A percentile compares a stretch with the other conserved stretches of the same genome.
Conservation (phyloP, 306 rosid species). For the Vigna unguiculata region DNA sequence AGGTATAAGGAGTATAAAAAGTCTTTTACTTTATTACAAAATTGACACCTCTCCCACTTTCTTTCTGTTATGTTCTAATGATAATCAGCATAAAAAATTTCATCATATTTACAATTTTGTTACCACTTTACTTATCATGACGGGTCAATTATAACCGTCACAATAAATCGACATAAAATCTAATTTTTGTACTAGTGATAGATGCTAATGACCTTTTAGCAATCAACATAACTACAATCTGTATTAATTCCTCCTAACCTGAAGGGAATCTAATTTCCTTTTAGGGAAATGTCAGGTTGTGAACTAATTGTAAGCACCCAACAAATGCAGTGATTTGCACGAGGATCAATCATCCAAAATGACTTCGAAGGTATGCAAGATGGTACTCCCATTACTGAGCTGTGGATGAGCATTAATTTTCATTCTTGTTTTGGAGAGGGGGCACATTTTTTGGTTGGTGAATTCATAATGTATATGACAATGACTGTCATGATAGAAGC, state of each 20-base stretch:
- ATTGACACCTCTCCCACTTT: too few species aligned
- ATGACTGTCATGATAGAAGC: slow-evolving; percentile 2
- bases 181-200: too few species aligned
- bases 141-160: too few species aligned
- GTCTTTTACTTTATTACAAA: too few species aligned
- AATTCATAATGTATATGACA: slow-evolving; percentile 18
- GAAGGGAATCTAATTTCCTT: slow-evolving; percentile 41
- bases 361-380: slow-evolving; percentile 12
- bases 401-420: slow-evolving; percentile 25
- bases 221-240: slow-evolving; percentile 6
- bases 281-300: slow-evolving; percentile 49
- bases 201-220: too few species aligned
- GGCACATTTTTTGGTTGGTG: slow-evolving; percentile 27
- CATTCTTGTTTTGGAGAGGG: slow-evolving; percentile 34
- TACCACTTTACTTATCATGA: too few species aligned
- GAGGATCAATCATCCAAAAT: slow-evolving; percentile 40
- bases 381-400: slow-evolving; percentile 27
- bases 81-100: too few species aligned
- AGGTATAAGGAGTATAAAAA: too few species aligned
- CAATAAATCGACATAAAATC: too few species aligned
- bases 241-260: slow-evolving; percentile 19
- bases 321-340: slow-evolving; percentile 24
- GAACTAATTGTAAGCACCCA: slow-evolving; percentile 36
- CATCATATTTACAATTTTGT: too few species aligned
- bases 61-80: too few species aligned